Base-by-base conservation (phyloP, 306 rosid species). In the Glycine tomentella region DNA sequence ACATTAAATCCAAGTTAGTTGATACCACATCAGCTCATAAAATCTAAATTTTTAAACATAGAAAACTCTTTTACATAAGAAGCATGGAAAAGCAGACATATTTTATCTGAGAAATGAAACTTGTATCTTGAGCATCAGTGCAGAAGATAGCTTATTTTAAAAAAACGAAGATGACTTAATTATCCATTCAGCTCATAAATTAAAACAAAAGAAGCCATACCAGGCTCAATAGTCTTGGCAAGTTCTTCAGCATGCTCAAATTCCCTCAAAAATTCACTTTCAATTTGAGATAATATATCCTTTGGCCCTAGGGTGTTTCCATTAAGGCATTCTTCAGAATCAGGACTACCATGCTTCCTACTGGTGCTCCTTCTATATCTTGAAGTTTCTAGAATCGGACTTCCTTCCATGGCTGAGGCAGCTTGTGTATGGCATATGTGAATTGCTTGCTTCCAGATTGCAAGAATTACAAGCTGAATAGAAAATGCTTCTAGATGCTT, bases 341-440 rank as follows among this genome's bases (percentile, higher is more conserved):
- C 87, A 56, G 86, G 63, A 87, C 89, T 90, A 51, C 84, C 86
- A 20, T 52, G 85, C 87, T 85, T 92, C 88, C 87, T 91, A 86
- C 86, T 85, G 80, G 74, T 72, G 84, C 89, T 88, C 91, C 91
- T 91, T 81, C 90, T 89, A 81, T 85, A 83, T 89, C 87, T 90
- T 25, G 91, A 75, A 56, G 83, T 84, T 78, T 94, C 98, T 85
- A 87, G 97, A 87, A 81, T 90, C 68, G 97, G 98, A 89, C 97
- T 93, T 78, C 98, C 99, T 88, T 93, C 97, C 91, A 92, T 93
- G 72, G 97, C 99, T 3, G 98, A 96, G 83, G 99, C 98, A 83
- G 97, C 99, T 85, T 88, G 97, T 4, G 99, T 91, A 84, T 96
- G 99, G 89, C 99, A 96, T 86, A 96, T 96, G 86, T 96, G 87